These are phyloP conservation scores for Polyrhizophydium stewartii DNA, from an alignment of 371 early-diverging fungal species.

Conservation along the genomic window DNA sequence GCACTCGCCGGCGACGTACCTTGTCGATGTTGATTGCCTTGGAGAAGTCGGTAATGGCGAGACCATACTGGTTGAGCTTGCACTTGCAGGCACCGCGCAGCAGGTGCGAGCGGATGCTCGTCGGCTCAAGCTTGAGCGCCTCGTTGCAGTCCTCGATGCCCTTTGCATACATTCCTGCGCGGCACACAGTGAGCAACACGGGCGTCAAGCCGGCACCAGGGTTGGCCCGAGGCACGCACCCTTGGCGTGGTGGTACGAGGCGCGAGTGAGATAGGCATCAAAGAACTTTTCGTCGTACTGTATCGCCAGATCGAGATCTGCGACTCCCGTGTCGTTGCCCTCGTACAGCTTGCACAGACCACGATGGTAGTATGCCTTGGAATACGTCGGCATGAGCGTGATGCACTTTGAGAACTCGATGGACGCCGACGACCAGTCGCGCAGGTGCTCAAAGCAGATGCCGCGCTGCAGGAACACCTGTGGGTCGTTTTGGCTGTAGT, in stretches of 20 bases:
- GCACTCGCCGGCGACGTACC: constrained; percentile 10
- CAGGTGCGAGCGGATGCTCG: constrained; percentile 40
- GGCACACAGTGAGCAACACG: neutral
- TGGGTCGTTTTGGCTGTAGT: constrained; percentile 36
- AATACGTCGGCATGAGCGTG: constrained; percentile 24
- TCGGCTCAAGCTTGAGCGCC: constrained; percentile 43
- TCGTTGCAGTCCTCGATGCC: constrained; percentile 50
- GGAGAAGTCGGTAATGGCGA: constrained; percentile 43
- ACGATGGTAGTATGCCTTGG: constrained; percentile 49
- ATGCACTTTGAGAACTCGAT: constrained; percentile 39
- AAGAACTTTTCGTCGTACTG: constrained; percentile 40
- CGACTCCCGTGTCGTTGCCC: constrained; percentile 23
- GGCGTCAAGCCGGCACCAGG: too few species aligned
- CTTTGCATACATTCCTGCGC: constrained; percentile 23
- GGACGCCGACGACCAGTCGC: constrained; percentile 32
- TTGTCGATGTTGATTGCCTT: constrained; percentile 37
- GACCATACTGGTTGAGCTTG: constrained; percentile 30
- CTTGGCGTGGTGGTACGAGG: constrained; percentile 33
- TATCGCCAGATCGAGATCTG: constrained; percentile 38
- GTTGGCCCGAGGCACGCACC: constrained; percentile 11
- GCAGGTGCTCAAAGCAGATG: constrained; percentile 39
- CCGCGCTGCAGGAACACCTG: constrained; percentile 44
- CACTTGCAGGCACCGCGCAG: constrained; percentile 42
- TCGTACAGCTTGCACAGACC: constrained; percentile 40
- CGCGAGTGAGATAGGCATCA: constrained; percentile 45